Evolutionary conservation across 352 stramenopile species (phyloP).

Genomic region (Phytophthora hibernalis): DNA sequence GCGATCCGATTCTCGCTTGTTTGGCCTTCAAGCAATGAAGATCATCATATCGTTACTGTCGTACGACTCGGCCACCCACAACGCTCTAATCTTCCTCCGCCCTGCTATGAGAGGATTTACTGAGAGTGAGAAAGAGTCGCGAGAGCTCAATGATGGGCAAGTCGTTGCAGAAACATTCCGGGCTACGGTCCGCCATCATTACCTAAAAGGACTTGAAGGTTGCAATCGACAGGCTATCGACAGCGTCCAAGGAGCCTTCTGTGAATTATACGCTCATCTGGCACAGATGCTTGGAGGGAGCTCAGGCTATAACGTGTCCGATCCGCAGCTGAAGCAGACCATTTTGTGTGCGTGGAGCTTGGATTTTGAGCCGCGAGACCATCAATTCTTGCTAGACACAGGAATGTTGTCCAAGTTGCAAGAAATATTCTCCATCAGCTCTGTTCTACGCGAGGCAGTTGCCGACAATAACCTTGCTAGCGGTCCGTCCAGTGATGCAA

Average conservation of each 20-base stretch:
- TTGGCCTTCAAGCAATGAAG: conserved; percentile 86
- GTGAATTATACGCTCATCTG: conserved; percentile 78
- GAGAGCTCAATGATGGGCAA: conserved; percentile 78
- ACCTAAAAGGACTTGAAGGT: conserved; percentile 87
- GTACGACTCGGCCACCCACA: conserved; percentile 82
- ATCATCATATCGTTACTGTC: conserved; percentile 72
- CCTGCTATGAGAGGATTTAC: conserved; percentile 87
- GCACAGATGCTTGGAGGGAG: conserved; percentile 57
- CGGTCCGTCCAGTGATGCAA: not conserved
- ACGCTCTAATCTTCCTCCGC: conserved; percentile 82
- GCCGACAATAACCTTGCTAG: conserved; percentile 28
- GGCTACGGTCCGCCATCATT: conserved; percentile 86
- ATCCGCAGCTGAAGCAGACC: conserved; percentile 76
- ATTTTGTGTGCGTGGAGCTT: conserved; percentile 85
- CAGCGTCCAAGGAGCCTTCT: conserved; percentile 72
- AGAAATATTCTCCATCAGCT: conserved; percentile 78
- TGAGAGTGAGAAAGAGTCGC: conserved; percentile 84
- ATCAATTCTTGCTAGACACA: conserved; percentile 81
- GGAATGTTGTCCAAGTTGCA: conserved; percentile 79
- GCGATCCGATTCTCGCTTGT: conserved; percentile 76
- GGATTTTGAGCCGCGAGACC: conserved; percentile 86
- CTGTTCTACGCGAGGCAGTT: conserved; percentile 50
- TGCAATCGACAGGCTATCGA: conserved; percentile 72
- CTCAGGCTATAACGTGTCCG: conserved; percentile 36
- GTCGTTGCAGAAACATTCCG: conserved; percentile 86